Evolutionary conservation across 805 yeast genomes (phyloP).

Genomic region (Wickerhamomyces tratensis): DNA sequence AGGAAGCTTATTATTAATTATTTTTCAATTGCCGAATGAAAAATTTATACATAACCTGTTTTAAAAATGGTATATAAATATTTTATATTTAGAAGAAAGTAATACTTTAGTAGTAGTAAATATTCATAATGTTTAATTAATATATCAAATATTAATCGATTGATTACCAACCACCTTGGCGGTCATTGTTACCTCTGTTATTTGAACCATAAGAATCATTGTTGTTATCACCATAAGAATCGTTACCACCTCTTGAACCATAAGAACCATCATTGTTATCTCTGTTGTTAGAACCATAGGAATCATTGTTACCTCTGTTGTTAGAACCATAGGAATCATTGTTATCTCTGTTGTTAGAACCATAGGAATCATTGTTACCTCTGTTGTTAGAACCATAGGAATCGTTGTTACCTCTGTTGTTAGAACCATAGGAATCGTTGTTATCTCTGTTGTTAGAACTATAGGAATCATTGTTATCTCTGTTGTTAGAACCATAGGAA

Average conservation of each 20-base stretch:
- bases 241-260: not conserved
- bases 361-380: constrained; percentile 12
- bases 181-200: no score
- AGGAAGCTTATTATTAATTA: no score
- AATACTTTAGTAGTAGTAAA: no score
- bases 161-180: constrained; percentile 5
- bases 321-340: constrained; percentile 25
- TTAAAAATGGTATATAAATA: no score
- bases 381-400: not conserved
- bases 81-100: no score
- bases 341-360: constrained; percentile 21
- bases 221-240: not conserved
- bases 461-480: constrained; percentile 13
- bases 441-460: constrained; percentile 14
- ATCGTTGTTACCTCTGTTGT: constrained; percentile 6
- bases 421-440: constrained; percentile 15
- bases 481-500: constrained; percentile 16
- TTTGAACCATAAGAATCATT: no score
- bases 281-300: constrained; percentile 10
- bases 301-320: constrained; percentile 14
- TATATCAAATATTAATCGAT: constrained; percentile 7
- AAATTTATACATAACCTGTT: no score
- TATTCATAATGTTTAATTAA: no score
- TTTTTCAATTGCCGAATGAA: no score
- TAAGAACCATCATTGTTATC: not conserved